A percentile compares a stretch with the other conserved stretches of the same genome.
Evolutionary conservation across 352 stramenopile genomes (phyloP).

Genomic region (Globisporangium mamillatum): DNA sequence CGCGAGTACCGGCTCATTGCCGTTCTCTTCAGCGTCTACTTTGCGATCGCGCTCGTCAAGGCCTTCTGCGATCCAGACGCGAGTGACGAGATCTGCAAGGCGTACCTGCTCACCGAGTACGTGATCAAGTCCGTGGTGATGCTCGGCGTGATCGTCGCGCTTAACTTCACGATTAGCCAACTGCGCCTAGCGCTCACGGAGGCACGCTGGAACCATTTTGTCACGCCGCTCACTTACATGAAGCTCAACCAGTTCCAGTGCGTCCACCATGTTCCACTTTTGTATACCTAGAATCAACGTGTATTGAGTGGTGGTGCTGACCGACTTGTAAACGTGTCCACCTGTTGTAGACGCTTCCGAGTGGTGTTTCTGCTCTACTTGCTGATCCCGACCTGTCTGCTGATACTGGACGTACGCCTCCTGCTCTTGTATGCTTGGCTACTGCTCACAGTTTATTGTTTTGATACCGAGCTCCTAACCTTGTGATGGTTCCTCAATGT

Average conservation of each 20-base stretch:
- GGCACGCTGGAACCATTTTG: constrained; percentile 53
- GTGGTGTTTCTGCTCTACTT: constrained; percentile 56
- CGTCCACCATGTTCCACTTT: constrained; percentile 3
- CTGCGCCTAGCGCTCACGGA: constrained; percentile 44
- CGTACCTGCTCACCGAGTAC: constrained; percentile 63
- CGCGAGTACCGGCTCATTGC: constrained; percentile 39
- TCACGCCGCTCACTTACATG: constrained; percentile 63
- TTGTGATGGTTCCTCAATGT: constrained; percentile 15
- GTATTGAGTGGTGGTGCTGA: constrained; percentile 4
- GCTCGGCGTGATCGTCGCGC: constrained; percentile 56
- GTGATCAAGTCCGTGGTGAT: constrained; percentile 64
- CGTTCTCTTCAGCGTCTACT: constrained; percentile 38
- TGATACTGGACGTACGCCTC: constrained; percentile 49
- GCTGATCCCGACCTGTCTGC: constrained; percentile 47
- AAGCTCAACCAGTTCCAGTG: constrained; percentile 72
- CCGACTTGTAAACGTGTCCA: neutral
- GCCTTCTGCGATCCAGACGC: constrained; percentile 37
- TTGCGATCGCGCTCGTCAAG: constrained; percentile 40
- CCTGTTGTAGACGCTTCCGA: constrained; percentile 40
- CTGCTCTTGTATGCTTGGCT: constrained; percentile 1
- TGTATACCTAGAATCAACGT: too few relatives aligned
- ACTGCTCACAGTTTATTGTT: neutral
- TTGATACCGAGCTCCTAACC: constrained; percentile 1
- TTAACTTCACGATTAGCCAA: constrained; percentile 68
- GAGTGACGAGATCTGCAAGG: constrained; percentile 52